Evolutionary conservation across 768 basidiomycete species (phyloP), one percentile per base, ranked within the genome.

Genomic region (Dacryopinax primogenitus): DNA sequence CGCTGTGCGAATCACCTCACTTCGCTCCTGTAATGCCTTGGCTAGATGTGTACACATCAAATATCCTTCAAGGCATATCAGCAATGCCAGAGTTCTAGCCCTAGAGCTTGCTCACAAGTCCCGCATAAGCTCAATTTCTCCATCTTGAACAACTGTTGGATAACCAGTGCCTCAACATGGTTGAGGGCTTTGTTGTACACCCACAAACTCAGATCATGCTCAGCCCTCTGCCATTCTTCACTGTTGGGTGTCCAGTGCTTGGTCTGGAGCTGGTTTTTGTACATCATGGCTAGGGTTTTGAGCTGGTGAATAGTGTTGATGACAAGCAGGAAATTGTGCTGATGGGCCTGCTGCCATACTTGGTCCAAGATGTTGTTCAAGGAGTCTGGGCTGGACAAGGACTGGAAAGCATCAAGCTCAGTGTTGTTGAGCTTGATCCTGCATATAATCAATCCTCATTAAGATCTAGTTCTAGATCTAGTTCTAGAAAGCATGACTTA

Each of bases 61-160:
- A 21, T 64, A 64, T 3, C 39, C 63, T 64, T 15, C 30, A 23
- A 26, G 37, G 37, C 23, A 7, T 23, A 18, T 58, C 51, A 58
- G 51, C n/a, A 21, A 11, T 58, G 15, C 51, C 26, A 15, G 4
- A 58, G 26, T 15, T 44, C 41, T 44, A 63, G 23, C 45, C 23
- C 28, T 3, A 44, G 35, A 9, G 51, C 69, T 18, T 63, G n/a
- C n/a, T n/a, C n/a, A 73, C 74, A 69, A 1, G 68, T 69, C n/a
- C 69, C 71, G 12, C 65, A 68, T 45, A 72, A 39, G n/a, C 67
- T 68, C 15, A 73, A 62, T 66, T 74, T 77, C 2, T 67, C 62
- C 1, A 77, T 65, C 64, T 77, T 73, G 51, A 76, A 72, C 0
- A 76, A 65, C 0, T 70, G 63, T 66, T 73, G 72, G 0, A 75